Conservation (phyloP, 768 basidiomycete genomes). For the Leccinum olivaceopallidum region DNA sequence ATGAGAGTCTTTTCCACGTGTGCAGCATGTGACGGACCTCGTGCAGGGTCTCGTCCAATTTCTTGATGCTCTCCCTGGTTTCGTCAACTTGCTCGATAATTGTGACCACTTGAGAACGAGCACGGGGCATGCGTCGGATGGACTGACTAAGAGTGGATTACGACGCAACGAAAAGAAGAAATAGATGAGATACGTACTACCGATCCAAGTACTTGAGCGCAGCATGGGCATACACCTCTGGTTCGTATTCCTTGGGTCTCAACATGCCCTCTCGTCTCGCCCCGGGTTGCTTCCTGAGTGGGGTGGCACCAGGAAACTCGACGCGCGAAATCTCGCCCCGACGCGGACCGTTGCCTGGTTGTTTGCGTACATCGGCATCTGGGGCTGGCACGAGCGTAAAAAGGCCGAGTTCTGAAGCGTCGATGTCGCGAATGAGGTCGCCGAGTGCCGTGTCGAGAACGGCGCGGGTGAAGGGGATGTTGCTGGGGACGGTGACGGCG, state of each 20-base stretch:
- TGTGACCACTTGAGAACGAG: conserved; percentile 39
- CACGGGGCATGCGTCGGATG: conserved; percentile 51
- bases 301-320: conserved; percentile 70
- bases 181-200: conserved; percentile 53
- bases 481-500: conserved; percentile 28
- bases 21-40: conserved; percentile 35
- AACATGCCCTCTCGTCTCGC: conserved; percentile 38
- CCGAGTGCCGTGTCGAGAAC: conserved; percentile 63
- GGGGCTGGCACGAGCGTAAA: conserved; percentile 55
- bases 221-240: conserved; percentile 75
- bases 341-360: conserved; percentile 26
- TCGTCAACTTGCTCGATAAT: conserved; percentile 42
- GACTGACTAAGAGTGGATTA: conserved; percentile 40
- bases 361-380: conserved; percentile 33
- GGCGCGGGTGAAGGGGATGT: conserved; percentile 57
- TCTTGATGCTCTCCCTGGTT: conserved; percentile 38
- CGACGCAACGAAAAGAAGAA: conserved; percentile 21
- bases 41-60: conserved; percentile 37
- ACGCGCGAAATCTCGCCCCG: conserved; percentile 56
- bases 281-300: conserved; percentile 49
- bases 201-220: conserved; percentile 75
- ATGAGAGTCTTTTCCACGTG: conserved; percentile 9
- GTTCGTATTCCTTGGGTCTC: conserved; percentile 51
- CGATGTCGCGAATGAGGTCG: conserved; percentile 79
- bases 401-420: conserved; percentile 75